Conservation (phyloP, 208 protist species). For the Leishmania tropica region DNA sequence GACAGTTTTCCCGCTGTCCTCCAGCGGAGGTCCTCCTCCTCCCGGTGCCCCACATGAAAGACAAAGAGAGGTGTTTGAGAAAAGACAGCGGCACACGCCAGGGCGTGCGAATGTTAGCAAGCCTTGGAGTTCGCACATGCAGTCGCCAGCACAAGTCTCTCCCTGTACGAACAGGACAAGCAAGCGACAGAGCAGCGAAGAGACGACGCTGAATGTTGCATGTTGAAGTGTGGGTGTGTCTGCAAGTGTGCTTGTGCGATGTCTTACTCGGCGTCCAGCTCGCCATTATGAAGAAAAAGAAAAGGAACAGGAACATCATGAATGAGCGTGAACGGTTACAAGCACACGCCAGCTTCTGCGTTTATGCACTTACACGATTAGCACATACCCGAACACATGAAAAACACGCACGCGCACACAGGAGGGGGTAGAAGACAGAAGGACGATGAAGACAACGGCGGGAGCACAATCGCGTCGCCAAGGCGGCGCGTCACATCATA, state of each 20-base stretch:
- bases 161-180: not conserved
- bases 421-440: not conserved
- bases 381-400: not conserved
- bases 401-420: not conserved
- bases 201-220: not conserved
- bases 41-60: no score
- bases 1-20: no score
- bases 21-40: not conserved
- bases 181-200: not conserved
- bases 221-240: not conserved
- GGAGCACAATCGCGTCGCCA: not conserved
- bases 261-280: not conserved
- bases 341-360: not conserved
- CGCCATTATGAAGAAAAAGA: not conserved
- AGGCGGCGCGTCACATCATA: not conserved
- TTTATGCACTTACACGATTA: conserved; percentile 13
- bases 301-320: not conserved
- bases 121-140: not conserved
- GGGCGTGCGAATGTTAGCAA: no score
- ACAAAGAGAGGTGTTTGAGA: not conserved
- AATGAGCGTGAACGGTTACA: not conserved
- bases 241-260: not conserved
- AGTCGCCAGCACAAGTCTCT: not conserved
- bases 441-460: not conserved
- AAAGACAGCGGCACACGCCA: not conserved